Conservation (phyloP, 495 filamentous ascomycete genomes). For the Tetracladium marchalianum region DNA sequence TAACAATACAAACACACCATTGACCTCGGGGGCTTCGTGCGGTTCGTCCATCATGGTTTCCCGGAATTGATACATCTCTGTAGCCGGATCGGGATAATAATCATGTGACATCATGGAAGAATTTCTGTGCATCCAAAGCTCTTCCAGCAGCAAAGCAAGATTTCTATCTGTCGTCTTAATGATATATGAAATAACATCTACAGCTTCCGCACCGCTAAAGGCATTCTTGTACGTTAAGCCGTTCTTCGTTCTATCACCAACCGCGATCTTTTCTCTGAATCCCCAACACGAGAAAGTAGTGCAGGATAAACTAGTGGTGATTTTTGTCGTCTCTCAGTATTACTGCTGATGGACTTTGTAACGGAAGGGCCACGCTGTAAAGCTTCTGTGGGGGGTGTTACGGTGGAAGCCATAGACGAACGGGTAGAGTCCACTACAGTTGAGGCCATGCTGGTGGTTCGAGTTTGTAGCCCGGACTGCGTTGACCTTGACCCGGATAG, state of each 20-base stretch:
- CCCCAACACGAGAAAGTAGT: conserved; percentile 78
- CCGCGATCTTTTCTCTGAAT: conserved; percentile 74
- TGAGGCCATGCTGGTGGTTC: conserved; percentile 43
- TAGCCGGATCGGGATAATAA: conserved; percentile 80
- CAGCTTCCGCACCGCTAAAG: conserved; percentile 89
- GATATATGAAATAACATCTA: conserved; percentile 87
- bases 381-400: conserved; percentile 31
- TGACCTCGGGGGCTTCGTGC: conserved; percentile 64
- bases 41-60: conserved; percentile 85
- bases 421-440: conserved; percentile 33
- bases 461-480: conserved; percentile 18
- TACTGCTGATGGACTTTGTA: conserved; percentile 27
- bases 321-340: conserved; percentile 23
- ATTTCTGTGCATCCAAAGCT: conserved; percentile 95
- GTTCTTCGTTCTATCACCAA: conserved; percentile 89
- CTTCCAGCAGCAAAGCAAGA: conserved; percentile 83
- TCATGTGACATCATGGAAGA: conserved; percentile 99
- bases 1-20: conserved; percentile 91
- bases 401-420: conserved; percentile 85
- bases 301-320: conserved; percentile 84
- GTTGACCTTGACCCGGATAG: conserved; percentile 6
- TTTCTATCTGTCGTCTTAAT: conserved; percentile 96
- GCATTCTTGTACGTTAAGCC: conserved; percentile 93
- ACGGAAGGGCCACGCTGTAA: conserved; percentile 30
- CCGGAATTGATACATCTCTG: conserved; percentile 93